phyloP scores from a whole-genome alignment of 1,284 basidiomycete species.

The Athelia psychrophila region DNA sequence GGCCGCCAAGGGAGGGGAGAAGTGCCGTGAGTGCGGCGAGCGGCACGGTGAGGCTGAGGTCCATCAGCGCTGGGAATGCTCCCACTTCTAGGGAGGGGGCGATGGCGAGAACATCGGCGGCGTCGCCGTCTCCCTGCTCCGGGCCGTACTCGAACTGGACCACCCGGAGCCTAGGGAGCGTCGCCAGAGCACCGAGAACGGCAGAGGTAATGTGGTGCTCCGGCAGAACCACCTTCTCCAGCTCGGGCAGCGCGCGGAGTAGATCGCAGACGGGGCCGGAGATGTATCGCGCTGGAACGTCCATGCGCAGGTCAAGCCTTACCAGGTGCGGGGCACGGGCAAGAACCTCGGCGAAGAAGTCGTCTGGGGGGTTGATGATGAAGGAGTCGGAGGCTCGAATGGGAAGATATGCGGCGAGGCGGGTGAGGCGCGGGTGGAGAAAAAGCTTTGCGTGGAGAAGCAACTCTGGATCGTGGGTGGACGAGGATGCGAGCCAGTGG shows the following conservation, averaged over 20 bases:
- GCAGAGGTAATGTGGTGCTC: constrained; percentile 45
- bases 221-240: constrained; percentile 49
- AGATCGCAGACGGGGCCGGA: constrained; percentile 35
- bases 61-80: constrained; percentile 52
- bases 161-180: constrained; percentile 37
- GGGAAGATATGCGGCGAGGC: constrained; percentile 28
- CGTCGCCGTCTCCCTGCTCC: constrained; percentile 39
- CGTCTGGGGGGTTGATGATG: background rate
- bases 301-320: constrained; percentile 39
- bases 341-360: constrained; percentile 47
- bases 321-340: constrained; percentile 50
- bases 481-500: constrained; percentile 31
- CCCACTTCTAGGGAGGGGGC: constrained; percentile 40
- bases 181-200: constrained; percentile 45
- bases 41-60: constrained; percentile 44
- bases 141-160: constrained; percentile 48
- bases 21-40: constrained; percentile 40
- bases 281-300: constrained; percentile 32
- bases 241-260: constrained; percentile 36
- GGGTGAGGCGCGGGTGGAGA: constrained; percentile 37
- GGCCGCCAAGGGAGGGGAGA: constrained; percentile 42
- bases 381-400: background rate
- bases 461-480: constrained; percentile 23
- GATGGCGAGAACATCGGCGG: constrained; percentile 40
- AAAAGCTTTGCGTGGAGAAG: constrained; percentile 32